These are phyloP conservation scores for Rhizophora mangle DNA, from an alignment of 345 rosid genomes.

Conservation along the genomic window DNA sequence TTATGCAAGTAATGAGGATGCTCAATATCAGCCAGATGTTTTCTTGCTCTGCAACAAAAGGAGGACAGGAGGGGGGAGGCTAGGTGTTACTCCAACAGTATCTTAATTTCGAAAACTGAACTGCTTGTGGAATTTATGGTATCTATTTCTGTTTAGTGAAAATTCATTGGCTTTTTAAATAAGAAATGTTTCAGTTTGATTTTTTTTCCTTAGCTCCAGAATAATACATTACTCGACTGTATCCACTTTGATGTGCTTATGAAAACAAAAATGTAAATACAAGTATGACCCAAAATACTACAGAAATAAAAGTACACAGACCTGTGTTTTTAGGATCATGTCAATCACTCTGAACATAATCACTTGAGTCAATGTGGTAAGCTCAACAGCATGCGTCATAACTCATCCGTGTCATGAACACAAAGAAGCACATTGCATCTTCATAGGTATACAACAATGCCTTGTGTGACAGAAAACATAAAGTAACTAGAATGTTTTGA, in stretches of 20 bases:
- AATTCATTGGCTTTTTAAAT: background rate
- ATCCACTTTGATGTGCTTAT: background rate
- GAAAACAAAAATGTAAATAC: background rate
- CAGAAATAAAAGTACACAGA: background rate
- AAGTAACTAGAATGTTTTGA: no score
- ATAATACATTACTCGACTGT: background rate
- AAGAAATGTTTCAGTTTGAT: background rate
- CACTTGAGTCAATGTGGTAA: background rate
- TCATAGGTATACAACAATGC: no score
- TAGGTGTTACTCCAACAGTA: background rate
- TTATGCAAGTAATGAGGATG: slow-evolving; percentile 10
- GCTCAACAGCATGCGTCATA: background rate
- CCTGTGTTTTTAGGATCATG: background rate
- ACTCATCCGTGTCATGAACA: background rate
- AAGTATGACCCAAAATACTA: background rate
- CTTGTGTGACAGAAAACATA: no score
- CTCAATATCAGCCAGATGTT: background rate
- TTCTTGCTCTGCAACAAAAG: no score
- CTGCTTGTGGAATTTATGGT: background rate
- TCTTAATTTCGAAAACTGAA: background rate
- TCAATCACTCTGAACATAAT: background rate
- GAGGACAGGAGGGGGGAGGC: no score
- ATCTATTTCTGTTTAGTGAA: background rate
- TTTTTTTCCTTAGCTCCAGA: background rate
- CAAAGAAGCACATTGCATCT: no score